These are phyloP conservation scores for Corylus heterophylla DNA, from an alignment of 306 rosid species.

Conservation along the genomic window DNA sequence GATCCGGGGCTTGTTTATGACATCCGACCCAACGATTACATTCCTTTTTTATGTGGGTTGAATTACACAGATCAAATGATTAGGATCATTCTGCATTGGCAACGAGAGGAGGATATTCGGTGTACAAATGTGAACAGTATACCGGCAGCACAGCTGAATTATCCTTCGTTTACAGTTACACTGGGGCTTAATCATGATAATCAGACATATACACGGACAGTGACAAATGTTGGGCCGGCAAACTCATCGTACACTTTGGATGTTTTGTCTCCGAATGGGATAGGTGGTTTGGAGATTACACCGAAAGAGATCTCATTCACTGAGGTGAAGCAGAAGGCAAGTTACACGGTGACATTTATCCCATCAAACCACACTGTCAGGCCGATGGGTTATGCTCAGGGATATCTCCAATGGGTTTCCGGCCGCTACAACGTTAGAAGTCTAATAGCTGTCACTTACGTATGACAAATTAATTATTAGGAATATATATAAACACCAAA, in stretches of 20 bases:
- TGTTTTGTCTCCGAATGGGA: constrained; percentile 31
- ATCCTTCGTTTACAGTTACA: constrained; percentile 46
- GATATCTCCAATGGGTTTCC: constrained; percentile 52
- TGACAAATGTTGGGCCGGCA: constrained; percentile 50
- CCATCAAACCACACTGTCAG: constrained; percentile 12
- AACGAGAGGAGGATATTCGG: constrained; percentile 3
- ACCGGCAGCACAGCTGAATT: constrained; percentile 47
- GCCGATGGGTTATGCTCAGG: constrained; percentile 27
- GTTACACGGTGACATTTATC: constrained; percentile 30
- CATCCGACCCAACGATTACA: constrained; percentile 39
- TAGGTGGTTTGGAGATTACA: constrained; percentile 15
- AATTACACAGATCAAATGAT: constrained; percentile 42
- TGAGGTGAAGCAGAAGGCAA: constrained; percentile 36
- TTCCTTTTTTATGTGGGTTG: constrained; percentile 58
- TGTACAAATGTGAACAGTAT: constrained; percentile 35
- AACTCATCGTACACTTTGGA: constrained; percentile 33
- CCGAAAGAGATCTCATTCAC: constrained; percentile 39
- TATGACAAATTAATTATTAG: constrained; percentile 10
- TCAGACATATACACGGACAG: constrained; percentile 40
- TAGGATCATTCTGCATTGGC: constrained; percentile 16
- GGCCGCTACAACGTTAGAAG: constrained; percentile 36
- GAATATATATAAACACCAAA: no score
- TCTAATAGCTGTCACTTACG: constrained; percentile 38
- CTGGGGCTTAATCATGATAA: constrained; percentile 12
- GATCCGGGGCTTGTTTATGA: constrained; percentile 58